phyloP scores from a whole-genome alignment of 495 filamentous ascomycete species.

The Aspergillus egyptiacus region DNA sequence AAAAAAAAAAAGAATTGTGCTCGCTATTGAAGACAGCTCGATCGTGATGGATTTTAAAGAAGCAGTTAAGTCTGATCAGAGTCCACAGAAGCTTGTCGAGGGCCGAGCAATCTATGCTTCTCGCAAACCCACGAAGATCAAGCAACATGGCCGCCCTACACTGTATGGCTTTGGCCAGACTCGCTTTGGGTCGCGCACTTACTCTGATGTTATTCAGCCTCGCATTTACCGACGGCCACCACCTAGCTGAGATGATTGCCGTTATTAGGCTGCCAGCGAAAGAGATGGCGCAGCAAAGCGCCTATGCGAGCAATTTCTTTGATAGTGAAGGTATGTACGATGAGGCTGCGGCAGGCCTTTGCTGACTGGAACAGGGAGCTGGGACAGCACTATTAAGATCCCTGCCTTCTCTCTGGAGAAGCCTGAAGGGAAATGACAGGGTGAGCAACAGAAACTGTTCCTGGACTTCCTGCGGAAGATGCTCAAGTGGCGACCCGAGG shows the following conservation, averaged over 20 bases:
- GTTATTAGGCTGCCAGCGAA: background rate
- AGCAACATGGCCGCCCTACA: background rate
- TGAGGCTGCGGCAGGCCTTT: background rate
- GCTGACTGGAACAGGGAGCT: background rate
- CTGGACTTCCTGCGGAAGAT: background rate
- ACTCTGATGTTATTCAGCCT: background rate
- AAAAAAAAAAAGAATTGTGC: background rate
- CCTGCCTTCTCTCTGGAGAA: background rate
- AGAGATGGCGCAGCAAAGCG: background rate
- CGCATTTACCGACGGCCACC: background rate
- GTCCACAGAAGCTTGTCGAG: background rate
- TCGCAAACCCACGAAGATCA: background rate
- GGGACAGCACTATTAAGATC: background rate
- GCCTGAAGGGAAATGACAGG: background rate
- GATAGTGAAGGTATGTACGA: background rate
- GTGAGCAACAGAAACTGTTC: background rate
- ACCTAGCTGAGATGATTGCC: conserved; percentile 8
- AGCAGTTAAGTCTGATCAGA: background rate
- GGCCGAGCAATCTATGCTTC: background rate
- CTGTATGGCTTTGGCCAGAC: background rate
- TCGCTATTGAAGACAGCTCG: background rate
- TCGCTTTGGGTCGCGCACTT: background rate
- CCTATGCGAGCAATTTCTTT: background rate
- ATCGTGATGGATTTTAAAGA: background rate
- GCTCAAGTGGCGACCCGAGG: background rate